Evolutionary conservation across 2,329 filamentous ascomycete species (phyloP), one percentile per base, ranked within the genome.

Genomic region (Fusarium ramigenum): DNA sequence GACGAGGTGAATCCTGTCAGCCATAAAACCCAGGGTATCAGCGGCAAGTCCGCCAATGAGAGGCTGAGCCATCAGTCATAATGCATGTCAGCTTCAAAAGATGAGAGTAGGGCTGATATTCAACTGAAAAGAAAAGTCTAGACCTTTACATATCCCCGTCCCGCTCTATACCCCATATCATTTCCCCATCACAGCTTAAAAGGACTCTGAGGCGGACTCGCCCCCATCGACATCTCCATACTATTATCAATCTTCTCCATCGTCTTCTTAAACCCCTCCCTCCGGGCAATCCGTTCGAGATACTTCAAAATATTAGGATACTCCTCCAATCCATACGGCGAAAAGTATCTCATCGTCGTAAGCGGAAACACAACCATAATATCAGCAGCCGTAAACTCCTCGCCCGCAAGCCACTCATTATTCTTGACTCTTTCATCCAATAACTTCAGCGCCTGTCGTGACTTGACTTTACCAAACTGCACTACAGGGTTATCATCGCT

Each of bases 351-450:
- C 84, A 89, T 86, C 4, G 90, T 93, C 2, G 90, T 91, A 39
- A 93, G 80, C 19, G 84, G 83, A 75, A 87, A 92, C 1, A 91
- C 84, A 9, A 82, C 82, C 89, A 93, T 92, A 43, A 92, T 83
- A 79, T 93, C 92, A 3, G 91, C 91, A 2, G 84, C 89, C 1
- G 89, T 92, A 65, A 93, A 89, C 57, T 90, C 84, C 0, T 85
- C 81, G 5, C 91, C 92, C 0, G 88, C 90, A 28, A 93, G 80
- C 84, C 86, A 93, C 12, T 82, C 77, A 40, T 83, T 86, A 2
- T 80, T 68, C 7, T 71, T 73, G 6, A 93, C 77, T 16, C 87
- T 82, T 5, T 85, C 79, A 43, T 93, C 84, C 32, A 92, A 66
- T 4, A 81, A 77, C 30, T 91, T 84, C 23, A 92, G 68, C 2